phyloP scores from a whole-genome alignment of 257 asterid species.

The Nicotiana knightiana region DNA sequence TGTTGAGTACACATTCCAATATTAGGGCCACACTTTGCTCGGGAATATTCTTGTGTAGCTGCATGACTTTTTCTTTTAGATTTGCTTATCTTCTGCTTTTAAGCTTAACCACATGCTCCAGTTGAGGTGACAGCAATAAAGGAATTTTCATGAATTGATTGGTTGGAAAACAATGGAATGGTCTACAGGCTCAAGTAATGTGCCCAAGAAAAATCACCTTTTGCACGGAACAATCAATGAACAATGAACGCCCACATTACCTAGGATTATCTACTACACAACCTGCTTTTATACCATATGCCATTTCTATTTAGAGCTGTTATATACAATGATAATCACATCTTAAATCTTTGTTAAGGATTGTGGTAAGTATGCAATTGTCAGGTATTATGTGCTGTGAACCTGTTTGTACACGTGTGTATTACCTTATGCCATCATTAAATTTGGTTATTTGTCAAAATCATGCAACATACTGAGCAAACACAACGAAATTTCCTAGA shows the following conservation, averaged over 20 bases:
- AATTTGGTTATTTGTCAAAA: neutral
- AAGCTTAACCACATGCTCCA: neutral
- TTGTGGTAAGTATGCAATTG: neutral
- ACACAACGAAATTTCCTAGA: slow-evolving; percentile 25
- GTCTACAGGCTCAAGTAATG: neutral
- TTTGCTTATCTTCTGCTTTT: neutral
- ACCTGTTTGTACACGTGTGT: neutral
- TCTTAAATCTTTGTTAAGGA: neutral
- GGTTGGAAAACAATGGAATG: neutral
- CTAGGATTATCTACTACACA: neutral
- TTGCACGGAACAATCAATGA: neutral
- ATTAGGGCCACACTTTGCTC: neutral
- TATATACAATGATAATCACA: neutral
- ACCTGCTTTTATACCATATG: neutral
- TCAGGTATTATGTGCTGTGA: neutral
- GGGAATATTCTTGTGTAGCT: neutral
- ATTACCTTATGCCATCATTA: neutral
- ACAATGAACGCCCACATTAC: slow-evolving; percentile 3
- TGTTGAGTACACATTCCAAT: neutral
- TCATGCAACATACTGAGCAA: neutral
- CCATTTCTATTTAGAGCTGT: neutral
- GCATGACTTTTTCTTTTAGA: neutral
- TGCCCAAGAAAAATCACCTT: neutral
- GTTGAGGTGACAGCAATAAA: neutral
- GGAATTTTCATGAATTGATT: neutral